Evolutionary conservation across 2,329 filamentous ascomycete species (phyloP), one percentile per base, ranked within the genome.

Genomic region (Blastomyces gilchristii): DNA sequence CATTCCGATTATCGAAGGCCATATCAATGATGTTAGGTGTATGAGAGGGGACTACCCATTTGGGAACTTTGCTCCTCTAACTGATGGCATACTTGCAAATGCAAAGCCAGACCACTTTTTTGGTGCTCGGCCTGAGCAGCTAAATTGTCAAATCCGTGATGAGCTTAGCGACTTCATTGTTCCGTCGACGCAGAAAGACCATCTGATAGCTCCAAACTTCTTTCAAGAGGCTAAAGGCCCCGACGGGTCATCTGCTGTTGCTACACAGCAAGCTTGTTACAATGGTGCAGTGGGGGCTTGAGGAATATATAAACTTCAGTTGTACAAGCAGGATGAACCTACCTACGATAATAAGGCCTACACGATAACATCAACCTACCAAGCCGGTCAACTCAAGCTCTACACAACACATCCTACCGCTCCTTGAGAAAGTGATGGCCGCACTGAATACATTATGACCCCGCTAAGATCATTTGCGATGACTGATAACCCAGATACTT

Each of bases 301-400:
- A 34, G 25, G 16, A 14, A 53, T 53, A 18, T 31, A 31, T 16
- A 16, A 14, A 14, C 66, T 80, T 58, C 72, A 75, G 66, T 76
- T 72, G 62, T 76, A 76, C 62, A 65, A 67, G 63, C 60, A 68
- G 58, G 41, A 45, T 45, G 68, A 69, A 34, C 68, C 69, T 1
- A 37, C 65, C 18, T 78, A 75, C 64, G 73, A 80, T 67, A 70
- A 71, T 54, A 72, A 75, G 18, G 71, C 77, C 14, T 74, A 77
- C n/a, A 22, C n/a, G n/a, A 22, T 22, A 22, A 22, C n/a, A 22
- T 22, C n/a, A 22, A 22, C n/a, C n/a, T 66, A 72, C 74, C 12
- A 62, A 9, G 37, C 22, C 34, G 59, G 59, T 16, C 5, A 57
- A 37, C 59, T 45, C 12, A 45, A 45, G 60, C n/a, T 60, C 11